Conservation (phyloP, 2,329 filamentous ascomycete genomes). For the Colletotrichum scovillei region DNA sequence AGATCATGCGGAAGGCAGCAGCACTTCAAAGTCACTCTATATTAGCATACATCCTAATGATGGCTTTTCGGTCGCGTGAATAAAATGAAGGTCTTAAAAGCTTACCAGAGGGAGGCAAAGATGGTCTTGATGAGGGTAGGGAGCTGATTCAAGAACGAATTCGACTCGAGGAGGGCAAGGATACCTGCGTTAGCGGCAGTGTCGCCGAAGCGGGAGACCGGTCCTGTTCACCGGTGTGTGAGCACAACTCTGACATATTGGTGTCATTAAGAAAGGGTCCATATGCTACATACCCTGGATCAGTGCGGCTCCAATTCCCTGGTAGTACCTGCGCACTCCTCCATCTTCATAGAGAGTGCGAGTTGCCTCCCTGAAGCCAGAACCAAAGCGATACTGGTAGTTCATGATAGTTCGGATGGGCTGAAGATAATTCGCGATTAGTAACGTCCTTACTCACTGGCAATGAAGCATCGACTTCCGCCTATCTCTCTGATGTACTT, state of each 20-base stretch:
- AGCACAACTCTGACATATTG: background rate
- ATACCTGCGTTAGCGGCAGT: constrained; percentile 62
- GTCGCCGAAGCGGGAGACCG: constrained; percentile 58
- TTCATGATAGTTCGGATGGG: constrained; percentile 63
- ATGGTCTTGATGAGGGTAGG: constrained; percentile 57
- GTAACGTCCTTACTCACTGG: background rate
- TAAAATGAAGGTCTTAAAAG: rapidly evolving
- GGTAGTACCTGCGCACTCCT: constrained; percentile 56
- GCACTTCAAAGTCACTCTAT: constrained; percentile 44
- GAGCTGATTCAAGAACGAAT: constrained; percentile 55
- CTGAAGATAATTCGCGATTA: constrained; percentile 39
- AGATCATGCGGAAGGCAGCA: constrained; percentile 58
- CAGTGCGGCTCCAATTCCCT: constrained; percentile 56
- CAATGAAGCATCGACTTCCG: background rate
- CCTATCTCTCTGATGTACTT: background rate
- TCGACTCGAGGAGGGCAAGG: constrained; percentile 58
- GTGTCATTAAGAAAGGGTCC: rapidly evolving
- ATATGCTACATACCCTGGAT: constrained; percentile 49
- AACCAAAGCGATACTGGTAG: constrained; percentile 61
- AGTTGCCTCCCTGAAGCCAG: constrained; percentile 51
- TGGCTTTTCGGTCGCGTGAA: rapidly evolving
- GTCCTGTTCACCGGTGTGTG: constrained; percentile 43
- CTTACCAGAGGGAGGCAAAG: constrained; percentile 58
- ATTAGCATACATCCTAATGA: background rate
- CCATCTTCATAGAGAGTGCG: constrained; percentile 54